Conservation (phyloP, 2,329 filamentous ascomycete species). For the Teratosphaeria gauchensis region DNA sequence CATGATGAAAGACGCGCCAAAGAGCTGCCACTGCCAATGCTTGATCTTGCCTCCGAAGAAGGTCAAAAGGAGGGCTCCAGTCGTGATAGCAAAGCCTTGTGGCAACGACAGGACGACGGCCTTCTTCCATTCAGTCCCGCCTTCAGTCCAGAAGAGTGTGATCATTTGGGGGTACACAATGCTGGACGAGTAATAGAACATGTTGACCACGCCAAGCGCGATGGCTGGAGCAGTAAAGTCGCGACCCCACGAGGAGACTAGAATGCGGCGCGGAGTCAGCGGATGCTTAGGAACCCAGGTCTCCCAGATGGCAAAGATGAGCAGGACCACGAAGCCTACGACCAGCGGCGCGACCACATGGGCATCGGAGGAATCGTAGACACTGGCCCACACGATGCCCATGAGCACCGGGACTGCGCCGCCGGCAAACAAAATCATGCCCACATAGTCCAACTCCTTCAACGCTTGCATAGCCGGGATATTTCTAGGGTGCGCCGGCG, state of each 20-base stretch:
- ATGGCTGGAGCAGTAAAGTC: conserved; percentile 33
- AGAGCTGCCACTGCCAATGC: conserved; percentile 41
- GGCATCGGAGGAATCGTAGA: conserved; percentile 15
- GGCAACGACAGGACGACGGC: conserved; percentile 31
- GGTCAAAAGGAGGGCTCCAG: conserved; percentile 34
- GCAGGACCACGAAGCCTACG: conserved; percentile 22
- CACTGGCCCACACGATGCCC: conserved; percentile 27
- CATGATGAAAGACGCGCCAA: conserved; percentile 36
- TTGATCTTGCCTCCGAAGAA: conserved; percentile 34
- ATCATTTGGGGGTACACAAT: conserved; percentile 29
- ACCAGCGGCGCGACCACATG: conserved; percentile 26
- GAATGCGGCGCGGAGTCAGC: conserved; percentile 37
- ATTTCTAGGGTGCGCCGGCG: conserved; percentile 31
- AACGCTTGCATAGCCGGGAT: conserved; percentile 16
- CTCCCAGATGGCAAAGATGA: conserved; percentile 25
- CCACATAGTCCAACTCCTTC: conserved; percentile 24
- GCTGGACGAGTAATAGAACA: conserved; percentile 41
- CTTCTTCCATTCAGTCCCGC: conserved; percentile 7
- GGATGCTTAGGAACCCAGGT: conserved; percentile 23
- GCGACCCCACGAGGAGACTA: conserved; percentile 36
- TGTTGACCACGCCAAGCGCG: conserved; percentile 38
- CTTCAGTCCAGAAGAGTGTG: conserved; percentile 30
- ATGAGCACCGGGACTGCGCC: conserved; percentile 21
- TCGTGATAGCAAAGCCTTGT: conserved; percentile 37
- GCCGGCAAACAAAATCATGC: conserved; percentile 24